phyloP scores from a whole-genome alignment of 352 stramenopile genomes.

The Blastocystis sp. region DNA sequence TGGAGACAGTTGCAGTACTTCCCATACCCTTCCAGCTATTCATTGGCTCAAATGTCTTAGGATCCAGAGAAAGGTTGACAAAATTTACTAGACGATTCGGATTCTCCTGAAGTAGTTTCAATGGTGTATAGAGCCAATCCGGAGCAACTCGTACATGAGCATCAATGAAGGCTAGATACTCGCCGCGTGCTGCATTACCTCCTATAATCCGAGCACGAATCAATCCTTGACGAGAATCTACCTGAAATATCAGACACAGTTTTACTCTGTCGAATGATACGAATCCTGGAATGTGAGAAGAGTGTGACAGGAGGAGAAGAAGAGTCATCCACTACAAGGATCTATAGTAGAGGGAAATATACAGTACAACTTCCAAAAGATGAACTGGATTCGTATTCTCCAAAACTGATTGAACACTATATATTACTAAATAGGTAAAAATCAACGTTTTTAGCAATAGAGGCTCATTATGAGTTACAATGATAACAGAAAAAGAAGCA shows the following conservation, averaged over 20 bases:
- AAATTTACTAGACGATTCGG: neutral
- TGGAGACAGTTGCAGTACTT: neutral
- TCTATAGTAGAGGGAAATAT: neutral
- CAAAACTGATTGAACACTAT: neutral
- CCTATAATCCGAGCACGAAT: conserved; percentile 31
- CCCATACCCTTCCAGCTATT: neutral
- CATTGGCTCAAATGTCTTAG: neutral
- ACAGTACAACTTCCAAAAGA: neutral
- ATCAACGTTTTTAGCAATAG: neutral
- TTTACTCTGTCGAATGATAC: neutral
- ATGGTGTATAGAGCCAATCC: neutral
- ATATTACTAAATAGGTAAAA: neutral
- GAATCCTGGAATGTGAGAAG: neutral
- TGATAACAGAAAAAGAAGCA: neutral
- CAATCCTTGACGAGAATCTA: conserved; percentile 8
- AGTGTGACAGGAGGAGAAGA: neutral
- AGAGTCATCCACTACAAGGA: conserved; percentile 8
- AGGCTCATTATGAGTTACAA: neutral
- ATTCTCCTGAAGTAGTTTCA: neutral
- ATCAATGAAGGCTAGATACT: conserved; percentile 20
- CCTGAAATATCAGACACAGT: neutral
- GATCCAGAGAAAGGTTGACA: neutral
- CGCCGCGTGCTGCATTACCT: neutral
- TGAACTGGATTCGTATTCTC: neutral
- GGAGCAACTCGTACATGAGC: neutral